Base-by-base conservation (phyloP, 2,329 filamentous ascomycete species). In the Aspergillus jensenii region DNA sequence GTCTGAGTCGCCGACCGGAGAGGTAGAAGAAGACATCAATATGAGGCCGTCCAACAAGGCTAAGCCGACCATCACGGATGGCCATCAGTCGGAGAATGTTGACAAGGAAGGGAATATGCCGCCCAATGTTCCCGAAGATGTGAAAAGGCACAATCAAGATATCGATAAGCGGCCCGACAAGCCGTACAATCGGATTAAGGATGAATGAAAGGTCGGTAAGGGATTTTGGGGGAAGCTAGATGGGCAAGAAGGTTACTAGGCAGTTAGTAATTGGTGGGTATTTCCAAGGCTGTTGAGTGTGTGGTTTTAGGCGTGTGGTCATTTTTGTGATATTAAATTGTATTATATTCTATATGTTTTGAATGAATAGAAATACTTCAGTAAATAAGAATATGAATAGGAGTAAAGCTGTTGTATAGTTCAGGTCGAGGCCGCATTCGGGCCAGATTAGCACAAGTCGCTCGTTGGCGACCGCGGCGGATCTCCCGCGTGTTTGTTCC, bases 141-240 rank as follows among this genome's bases (percentile, higher is more conserved):
- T 75, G 55, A 73, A 67, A 54, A 51, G 57, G 53, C 73, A 75
- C 59, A 76, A 75, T 50, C 55, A 57, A 23, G 73, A 74, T 2
- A 55, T 75, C 52, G 64, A 67, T n/a, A 45, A 69, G 6, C 65
- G 73, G 27, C 65, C 72, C 58, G 72, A 74, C 60, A 64, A 65
- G 43, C 59, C 72, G 11, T 74, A 70, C 52, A 74, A 73, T 56
- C 64, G 67, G 48, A 68, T 72, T 39, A 58, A 37, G 12, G 66
- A 69, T 50, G 62, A 63, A 7, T 69, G 68, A 25, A 62, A 61
- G 15, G 60, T 69, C 3, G 56, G 64, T 45, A 66, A 65, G 41
- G 54, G 58, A 17, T 60, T 58, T 51, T 60, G 39, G 57, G 35
- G 37, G 27, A 40, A 54, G 17, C 48, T 47, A 35, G 43, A 47